phyloP scores from a whole-genome alignment of 2,329 filamentous ascomycete species.

The Pseudonectria foliicola region DNA sequence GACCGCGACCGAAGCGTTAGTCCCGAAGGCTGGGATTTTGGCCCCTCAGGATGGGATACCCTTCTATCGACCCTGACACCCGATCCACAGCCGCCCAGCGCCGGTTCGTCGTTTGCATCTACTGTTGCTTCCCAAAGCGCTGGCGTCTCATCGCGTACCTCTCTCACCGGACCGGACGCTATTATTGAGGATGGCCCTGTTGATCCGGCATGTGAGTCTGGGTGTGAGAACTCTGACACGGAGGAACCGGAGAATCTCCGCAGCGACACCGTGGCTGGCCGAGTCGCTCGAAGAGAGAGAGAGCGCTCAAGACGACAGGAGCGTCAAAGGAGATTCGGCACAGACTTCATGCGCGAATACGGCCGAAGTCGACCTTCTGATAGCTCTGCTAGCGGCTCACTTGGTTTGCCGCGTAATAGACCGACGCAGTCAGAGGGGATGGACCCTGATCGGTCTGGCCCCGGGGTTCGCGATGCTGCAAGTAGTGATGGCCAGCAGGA shows the following conservation, averaged over 20 bases:
- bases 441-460: not conserved
- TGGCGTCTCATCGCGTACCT: constrained; percentile 38
- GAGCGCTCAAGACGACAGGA: too few species aligned
- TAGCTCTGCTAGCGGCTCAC: not conserved
- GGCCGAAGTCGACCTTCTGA: constrained; percentile 11
- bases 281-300: too few species aligned
- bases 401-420: too few species aligned
- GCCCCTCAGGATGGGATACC: constrained; percentile 73
- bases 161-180: constrained; percentile 24
- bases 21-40: constrained; percentile 72
- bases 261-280: constrained; percentile 23
- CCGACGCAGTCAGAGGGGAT: not conserved
- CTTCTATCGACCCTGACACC: constrained; percentile 74
- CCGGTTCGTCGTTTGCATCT: constrained; percentile 76
- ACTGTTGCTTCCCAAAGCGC: constrained; percentile 37
- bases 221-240: constrained; percentile 48
- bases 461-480: not conserved
- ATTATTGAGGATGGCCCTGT: constrained; percentile 25
- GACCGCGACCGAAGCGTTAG: constrained; percentile 80
- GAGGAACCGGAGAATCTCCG: constrained; percentile 37
- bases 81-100: constrained; percentile 72
- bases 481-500: not conserved
- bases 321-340: too few species aligned
- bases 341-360: constrained; percentile 2
- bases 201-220: constrained; percentile 44